Percentiles rank a stretch among this genome's conserved stretches.
phyloP scores from a whole-genome alignment of 768 basidiomycete genomes.

The Sporobolomyces roseus region DNA sequence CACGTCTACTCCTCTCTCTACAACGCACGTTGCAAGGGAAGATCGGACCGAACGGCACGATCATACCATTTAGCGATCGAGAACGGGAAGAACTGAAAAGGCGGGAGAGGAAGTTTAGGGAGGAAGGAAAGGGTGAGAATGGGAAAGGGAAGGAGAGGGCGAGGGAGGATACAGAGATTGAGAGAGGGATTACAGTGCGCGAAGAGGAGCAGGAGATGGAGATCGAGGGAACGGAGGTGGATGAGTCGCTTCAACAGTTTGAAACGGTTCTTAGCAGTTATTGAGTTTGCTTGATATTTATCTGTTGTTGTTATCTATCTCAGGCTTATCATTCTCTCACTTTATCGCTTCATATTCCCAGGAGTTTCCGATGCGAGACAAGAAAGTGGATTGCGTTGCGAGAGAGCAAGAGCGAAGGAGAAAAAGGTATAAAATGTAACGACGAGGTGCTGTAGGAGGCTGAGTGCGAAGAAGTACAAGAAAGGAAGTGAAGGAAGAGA shows the following conservation, averaged over 20 bases:
- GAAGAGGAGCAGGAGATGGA: not conserved
- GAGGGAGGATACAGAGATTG: not conserved
- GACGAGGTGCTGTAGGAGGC: too few relatives aligned
- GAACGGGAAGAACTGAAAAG: slow-evolving; percentile 3
- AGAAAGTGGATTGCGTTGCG: not conserved
- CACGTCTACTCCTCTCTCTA: not conserved
- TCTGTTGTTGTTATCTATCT: not conserved
- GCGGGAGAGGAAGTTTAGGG: not conserved
- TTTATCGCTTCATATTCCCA: not conserved
- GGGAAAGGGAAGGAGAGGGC: not conserved
- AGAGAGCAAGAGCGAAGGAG: too few relatives aligned
- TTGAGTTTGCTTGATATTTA: not conserved
- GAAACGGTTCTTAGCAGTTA: slow-evolving; percentile 3
- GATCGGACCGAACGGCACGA: not conserved
- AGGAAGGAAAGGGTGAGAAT: not conserved
- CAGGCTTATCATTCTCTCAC: not conserved
- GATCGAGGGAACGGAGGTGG: not conserved
- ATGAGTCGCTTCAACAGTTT: not conserved
- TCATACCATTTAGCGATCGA: not conserved
- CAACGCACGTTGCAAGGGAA: slow-evolving; percentile 13
- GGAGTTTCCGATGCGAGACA: not conserved
- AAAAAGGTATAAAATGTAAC: too few relatives aligned
- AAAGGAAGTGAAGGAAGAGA: too few relatives aligned
- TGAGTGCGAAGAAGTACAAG: too few relatives aligned
- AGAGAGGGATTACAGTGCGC: not conserved